Evolutionary conservation across 2,329 filamentous ascomycete genomes (phyloP).

Genomic region (Cercospora zeina): DNA sequence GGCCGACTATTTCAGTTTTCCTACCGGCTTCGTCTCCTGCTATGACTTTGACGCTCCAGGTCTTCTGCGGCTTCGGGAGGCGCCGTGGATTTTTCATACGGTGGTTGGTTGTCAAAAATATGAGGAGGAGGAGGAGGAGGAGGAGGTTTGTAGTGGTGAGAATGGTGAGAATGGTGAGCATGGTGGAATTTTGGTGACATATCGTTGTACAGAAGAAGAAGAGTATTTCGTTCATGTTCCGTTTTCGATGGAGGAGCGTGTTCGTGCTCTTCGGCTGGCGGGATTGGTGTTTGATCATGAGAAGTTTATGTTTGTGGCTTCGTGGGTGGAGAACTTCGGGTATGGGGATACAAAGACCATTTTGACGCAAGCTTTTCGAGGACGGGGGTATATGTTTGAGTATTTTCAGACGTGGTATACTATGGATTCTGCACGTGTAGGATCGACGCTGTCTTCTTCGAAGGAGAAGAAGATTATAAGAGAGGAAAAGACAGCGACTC

Average conservation of each 20-base stretch:
- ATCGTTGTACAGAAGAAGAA: constrained; percentile 2
- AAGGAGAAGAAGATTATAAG: no score
- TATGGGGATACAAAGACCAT: not conserved
- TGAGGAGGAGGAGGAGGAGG: no score
- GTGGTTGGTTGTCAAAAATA: no score
- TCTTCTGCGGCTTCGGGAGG: not conserved
- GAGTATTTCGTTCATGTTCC: constrained; percentile 5
- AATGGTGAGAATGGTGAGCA: no score
- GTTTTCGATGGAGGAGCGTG: not conserved
- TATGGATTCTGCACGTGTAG: not conserved
- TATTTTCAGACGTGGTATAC: constrained; percentile 11
- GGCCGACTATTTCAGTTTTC: constrained; percentile 4
- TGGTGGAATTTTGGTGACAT: not conserved
- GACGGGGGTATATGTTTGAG: not conserved
- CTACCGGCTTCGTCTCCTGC: constrained; percentile 4
- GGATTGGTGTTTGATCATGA: not conserved
- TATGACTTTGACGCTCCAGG: constrained; percentile 1
- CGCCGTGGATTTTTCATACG: constrained; percentile 7
- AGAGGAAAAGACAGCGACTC: not conserved
- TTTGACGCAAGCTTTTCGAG: not conserved
- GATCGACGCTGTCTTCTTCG: no score
- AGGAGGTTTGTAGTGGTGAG: no score
- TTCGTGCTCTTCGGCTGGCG: not conserved
- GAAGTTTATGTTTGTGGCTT: not conserved
- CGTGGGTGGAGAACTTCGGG: constrained; percentile 1